These are phyloP conservation scores for Didymella keratinophila DNA, from an alignment of 2,329 filamentous ascomycete genomes.

Conservation along the genomic window DNA sequence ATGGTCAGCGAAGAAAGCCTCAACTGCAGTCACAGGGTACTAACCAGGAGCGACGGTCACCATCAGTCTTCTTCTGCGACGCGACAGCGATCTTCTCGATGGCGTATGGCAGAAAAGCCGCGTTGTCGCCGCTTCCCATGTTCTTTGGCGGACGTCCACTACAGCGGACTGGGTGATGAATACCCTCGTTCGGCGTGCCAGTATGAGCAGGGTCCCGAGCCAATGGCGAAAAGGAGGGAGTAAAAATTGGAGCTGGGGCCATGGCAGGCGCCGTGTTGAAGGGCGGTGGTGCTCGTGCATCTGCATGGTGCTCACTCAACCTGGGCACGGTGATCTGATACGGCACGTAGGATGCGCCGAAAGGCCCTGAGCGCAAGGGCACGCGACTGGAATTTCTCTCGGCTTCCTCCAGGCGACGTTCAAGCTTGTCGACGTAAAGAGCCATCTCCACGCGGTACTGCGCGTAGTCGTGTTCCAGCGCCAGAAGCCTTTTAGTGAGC, in stretches of 20 bases:
- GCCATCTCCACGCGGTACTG: neutral
- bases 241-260: neutral
- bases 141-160: neutral
- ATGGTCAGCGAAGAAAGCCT: neutral
- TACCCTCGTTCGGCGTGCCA: neutral
- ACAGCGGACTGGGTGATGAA: neutral
- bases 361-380: neutral
- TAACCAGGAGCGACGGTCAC: constrained; percentile 3
- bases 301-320: neutral
- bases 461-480: neutral
- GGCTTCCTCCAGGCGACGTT: neutral
- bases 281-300: neutral
- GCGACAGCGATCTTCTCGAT: constrained; percentile 4
- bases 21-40: neutral
- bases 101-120: neutral
- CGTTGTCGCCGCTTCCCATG: neutral
- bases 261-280: neutral
- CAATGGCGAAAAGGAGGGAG: neutral
- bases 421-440: constrained; percentile 1
- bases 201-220: neutral
- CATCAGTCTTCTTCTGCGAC: neutral
- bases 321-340: neutral
- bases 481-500: neutral
- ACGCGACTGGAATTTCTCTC: neutral
- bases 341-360: neutral